Evolutionary conservation across 306 rosid genomes (phyloP), one percentile per base, ranked within the genome.

Genomic region (Astragalus glycyphyllos): DNA sequence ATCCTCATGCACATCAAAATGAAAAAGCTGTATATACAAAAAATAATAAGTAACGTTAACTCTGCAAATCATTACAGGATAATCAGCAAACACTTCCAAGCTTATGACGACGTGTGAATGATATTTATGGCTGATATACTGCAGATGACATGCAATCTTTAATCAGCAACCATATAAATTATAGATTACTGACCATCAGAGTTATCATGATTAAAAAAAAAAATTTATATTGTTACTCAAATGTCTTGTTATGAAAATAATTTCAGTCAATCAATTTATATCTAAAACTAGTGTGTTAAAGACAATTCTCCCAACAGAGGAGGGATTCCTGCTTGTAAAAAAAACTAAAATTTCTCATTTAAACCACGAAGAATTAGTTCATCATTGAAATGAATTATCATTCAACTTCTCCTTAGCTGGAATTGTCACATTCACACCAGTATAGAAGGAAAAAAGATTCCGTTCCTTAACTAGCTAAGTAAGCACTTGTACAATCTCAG

Each of bases 1-100:
- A 72, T 91, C 97, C 80, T 91, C 97, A 32, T 94, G 97, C 76
- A 94, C 99, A 77, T 90, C 99, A 81, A 94, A 94, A 84, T 89
- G 97, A 86, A 89, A 94, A 76, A 91, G 95, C 96, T 94, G 84
- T 8, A 40, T 29, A 65, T 51, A 78, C 14, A 58, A 12, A 38
- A 68, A 23, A 44, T 42, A 69, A 20, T 40, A n/a, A 77, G 68
- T 56, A 38, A 55, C 50, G n/a, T 74, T 48, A 35, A 80, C 11
- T 45, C 51, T 32, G 34, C 56, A 77, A 55, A 56, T 15, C n/a
- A 26, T 40, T 46, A 31, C 17, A 3, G 17, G 34, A 63, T 38
- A 31, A 40, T 26, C 16, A 32, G 17, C 45, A 26, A 60, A 13
- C 13, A 60, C 50, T 59, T 58, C n/a, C 69, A 66, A 46, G 58